These are phyloP conservation scores for Sugiyamaella grinbergsii DNA, from an alignment of 1,139 yeast species.

Conservation along the genomic window DNA sequence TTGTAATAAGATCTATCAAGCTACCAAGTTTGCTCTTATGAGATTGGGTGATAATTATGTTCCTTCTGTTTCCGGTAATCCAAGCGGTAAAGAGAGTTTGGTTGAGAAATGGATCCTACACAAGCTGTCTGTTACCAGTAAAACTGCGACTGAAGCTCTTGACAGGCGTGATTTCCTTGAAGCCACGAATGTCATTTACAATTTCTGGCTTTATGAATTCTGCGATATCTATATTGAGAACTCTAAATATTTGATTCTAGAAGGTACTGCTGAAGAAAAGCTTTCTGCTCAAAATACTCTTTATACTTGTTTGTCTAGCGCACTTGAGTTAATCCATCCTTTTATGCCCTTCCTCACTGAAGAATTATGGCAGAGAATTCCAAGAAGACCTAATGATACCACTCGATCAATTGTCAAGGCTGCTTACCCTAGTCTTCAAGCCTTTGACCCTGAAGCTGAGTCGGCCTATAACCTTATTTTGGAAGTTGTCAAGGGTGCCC, in stretches of 20 bases:
- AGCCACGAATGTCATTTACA: conserved; percentile 83
- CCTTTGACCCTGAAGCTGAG: conserved; percentile 64
- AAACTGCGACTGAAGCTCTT: conserved; percentile 62
- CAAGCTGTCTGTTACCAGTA: conserved; percentile 72
- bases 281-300: conserved; percentile 91
- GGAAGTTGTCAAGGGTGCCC: conserved; percentile 86
- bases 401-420: conserved; percentile 78
- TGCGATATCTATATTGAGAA: conserved; percentile 98
- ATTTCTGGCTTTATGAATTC: conserved; percentile 90
- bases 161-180: conserved; percentile 88
- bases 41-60: conserved; percentile 84
- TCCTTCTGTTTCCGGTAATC: conserved; percentile 66
- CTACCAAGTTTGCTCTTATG: conserved; percentile 94
- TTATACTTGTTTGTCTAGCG: conserved; percentile 90
- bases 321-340: conserved; percentile 91
- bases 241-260: conserved; percentile 88
- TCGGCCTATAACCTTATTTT: conserved; percentile 79
- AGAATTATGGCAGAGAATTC: conserved; percentile 98
- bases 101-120: conserved; percentile 97
- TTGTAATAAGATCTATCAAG: conserved; percentile 99
- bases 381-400: conserved; percentile 75
- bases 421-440: conserved; percentile 66
- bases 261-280: conserved; percentile 82
- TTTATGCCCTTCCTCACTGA: conserved; percentile 97
- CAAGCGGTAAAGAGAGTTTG: conserved; percentile 79